These are phyloP conservation scores for Avicennia marina DNA, from an alignment of 257 asterid genomes.

Conservation along the genomic window DNA sequence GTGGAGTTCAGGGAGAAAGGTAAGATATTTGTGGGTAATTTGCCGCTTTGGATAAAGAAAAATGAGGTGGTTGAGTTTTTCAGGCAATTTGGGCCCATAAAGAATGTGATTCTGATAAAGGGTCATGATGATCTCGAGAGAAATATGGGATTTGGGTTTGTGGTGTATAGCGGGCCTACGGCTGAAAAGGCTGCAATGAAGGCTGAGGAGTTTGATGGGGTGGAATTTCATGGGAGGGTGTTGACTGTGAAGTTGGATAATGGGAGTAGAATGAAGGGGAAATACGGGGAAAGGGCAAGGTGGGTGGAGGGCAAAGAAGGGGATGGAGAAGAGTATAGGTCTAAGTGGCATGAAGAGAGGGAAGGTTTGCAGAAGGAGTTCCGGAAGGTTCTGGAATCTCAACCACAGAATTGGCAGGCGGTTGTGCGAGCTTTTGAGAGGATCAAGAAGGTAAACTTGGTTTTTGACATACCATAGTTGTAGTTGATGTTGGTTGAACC, in stretches of 20 bases:
- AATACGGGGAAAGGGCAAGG: conserved; percentile 39
- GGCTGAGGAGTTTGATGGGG: conserved; percentile 96
- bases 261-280: conserved; percentile 64
- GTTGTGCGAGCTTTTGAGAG: conserved; percentile 81
- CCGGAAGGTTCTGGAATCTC: conserved; percentile 69
- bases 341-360: conserved; percentile 93
- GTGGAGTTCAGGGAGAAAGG: conserved; percentile 69
- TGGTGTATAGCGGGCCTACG: conserved; percentile 56
- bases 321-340: conserved; percentile 37
- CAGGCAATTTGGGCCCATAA: conserved; percentile 90
- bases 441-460: conserved; percentile 66
- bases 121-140: conserved; percentile 76
- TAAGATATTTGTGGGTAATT: conserved; percentile 85
- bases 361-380: conserved; percentile 67
- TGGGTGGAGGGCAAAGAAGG: conserved; percentile 55
- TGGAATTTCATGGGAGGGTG: conserved; percentile 90
- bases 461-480: conserved; percentile 9
- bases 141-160: conserved; percentile 96
- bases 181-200: conserved; percentile 88
- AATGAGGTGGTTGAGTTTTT: conserved; percentile 72
- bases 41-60: conserved; percentile 88
- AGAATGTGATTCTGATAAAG: conserved; percentile 74
- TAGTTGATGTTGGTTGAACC: not conserved
- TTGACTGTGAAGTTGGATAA: conserved; percentile 88
- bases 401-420: conserved; percentile 93